Base-by-base conservation (phyloP, 2,329 filamentous ascomycete species). In the Acephala macrosclerotiorum region DNA sequence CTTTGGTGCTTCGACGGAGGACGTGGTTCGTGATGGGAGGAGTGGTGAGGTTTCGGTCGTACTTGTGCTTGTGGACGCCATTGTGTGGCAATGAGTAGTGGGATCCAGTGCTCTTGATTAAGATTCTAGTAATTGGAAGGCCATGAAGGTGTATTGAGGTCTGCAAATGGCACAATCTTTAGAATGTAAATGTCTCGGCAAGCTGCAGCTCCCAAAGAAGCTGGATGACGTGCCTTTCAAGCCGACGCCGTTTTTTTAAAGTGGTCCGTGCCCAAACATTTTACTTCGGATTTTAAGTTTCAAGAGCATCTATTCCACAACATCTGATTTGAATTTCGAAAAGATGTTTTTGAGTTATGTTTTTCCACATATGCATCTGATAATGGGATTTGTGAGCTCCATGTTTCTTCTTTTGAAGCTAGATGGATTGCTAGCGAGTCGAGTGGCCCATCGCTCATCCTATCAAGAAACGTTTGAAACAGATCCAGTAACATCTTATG, bases 21-120 rank as follows among this genome's bases (percentile, higher is more conserved):
- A 67, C 8, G 67, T 57, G 58, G 70, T 42, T 63, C 22, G 47
- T 20, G 67, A 47, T 9, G 59, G 65, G 38, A 74, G 60, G 16
- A 74, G 68, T 61, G 72, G 70, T 16, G 68, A 70, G 47, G 45
- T 70, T 60, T 73, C 72, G 35, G 61, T 62, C 26, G 62, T 65
- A 36, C 58, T 68, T 35, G 62, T 65, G 33, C 58, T 68, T 42
- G 71, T 63, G 49, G 71, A 73, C 56, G 72, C 68, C 72, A 74
- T 73, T 64, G 64, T 35, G 62, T 53, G 33, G 47, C 25, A 56
- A 53, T 20, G 57, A 63, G 29, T 5, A 67, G 8, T 26, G 26
- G 22, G 57, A 60, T 38, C 11, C 18, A 4, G 3, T 26, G 49
- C 56, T 47, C 56, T 42, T 36, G n/a, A 55, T 63, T 51, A 67